Evolutionary conservation across 805 yeast genomes (phyloP), one percentile per base, ranked within the genome.

Genomic region (Cephaloascus albidus): DNA sequence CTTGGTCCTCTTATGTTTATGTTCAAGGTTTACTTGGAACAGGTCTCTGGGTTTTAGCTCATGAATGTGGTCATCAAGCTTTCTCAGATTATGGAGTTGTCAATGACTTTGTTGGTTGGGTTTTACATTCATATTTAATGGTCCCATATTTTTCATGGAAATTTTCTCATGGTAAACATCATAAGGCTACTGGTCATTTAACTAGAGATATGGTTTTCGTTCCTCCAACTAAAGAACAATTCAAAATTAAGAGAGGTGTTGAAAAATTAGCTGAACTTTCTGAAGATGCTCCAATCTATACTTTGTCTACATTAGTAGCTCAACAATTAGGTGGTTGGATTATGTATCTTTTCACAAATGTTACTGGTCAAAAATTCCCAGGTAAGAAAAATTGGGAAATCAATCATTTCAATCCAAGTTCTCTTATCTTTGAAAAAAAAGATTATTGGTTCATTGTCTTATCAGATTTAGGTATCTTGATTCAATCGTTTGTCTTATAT

Each of bases 91-190:
- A 72, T 49, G 65, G 61, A 42, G 54, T 54, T 49, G 64, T 76
- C 38, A 76, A 76, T 49, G 80, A 76, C 52, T 52, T 67, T 20
- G 68, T 74, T 42, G 83, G 83, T 39, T 76, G 81, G 82, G 66
- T 72, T 20, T 54, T 76, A 37, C 82, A 76, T 53, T 74, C 80
- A 35, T 75, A 70, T 50, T 57, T 67, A 45, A 57, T 73, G 44
- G 80, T 76, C 40, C 83, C 82, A 20, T 76, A 72, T 54, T 76
- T 76, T 48, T 72, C 79, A 3, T 76, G 81, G 82, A 76, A 76
- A 50, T 75, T 62, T 51, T 63, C 74, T 38, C 83, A 76, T 50
- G 65, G 74, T 33, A 76, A 73, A 52, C 83, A 76, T 55, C 83
- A 76, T 56, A 74, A 76, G 59, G 76, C 76, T 35, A 76, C 81